Percentiles rank a stretch among this genome's conserved stretches.
Evolutionary conservation across 495 filamentous ascomycete genomes (phyloP).

Genomic region (Cryomyces antarcticus): DNA sequence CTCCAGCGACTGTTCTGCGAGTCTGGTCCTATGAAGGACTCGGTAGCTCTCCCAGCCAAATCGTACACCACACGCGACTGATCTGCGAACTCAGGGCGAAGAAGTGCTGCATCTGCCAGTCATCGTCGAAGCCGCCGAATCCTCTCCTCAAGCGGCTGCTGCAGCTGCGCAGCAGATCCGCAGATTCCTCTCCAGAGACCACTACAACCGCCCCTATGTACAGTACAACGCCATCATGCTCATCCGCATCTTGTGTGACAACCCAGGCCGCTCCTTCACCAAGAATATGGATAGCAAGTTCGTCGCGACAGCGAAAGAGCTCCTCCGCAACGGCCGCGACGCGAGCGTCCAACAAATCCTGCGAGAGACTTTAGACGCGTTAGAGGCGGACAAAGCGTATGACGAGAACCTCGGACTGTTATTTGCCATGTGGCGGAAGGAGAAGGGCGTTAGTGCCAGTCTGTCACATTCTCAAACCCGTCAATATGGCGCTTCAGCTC

Average conservation of each 20-base stretch:
- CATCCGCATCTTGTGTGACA: slow-evolving; percentile 75
- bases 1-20: slow-evolving; percentile 54
- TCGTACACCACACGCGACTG: neutral
- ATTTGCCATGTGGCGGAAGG: slow-evolving; percentile 73
- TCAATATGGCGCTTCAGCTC: neutral
- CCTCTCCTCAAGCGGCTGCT: slow-evolving; percentile 62
- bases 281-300: slow-evolving; percentile 72
- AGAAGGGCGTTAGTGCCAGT: slow-evolving; percentile 30
- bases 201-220: slow-evolving; percentile 37
- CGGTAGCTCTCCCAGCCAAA: slow-evolving; percentile 33
- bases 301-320: slow-evolving; percentile 47
- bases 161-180: slow-evolving; percentile 59
- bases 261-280: slow-evolving; percentile 78
- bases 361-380: slow-evolving; percentile 60
- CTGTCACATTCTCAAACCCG: slow-evolving; percentile 1
- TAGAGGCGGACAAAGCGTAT: slow-evolving; percentile 43
- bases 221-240: slow-evolving; percentile 98
- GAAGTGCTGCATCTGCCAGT: slow-evolving; percentile 85
- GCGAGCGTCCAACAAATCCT: slow-evolving; percentile 63
- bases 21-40: slow-evolving; percentile 32
- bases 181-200: slow-evolving; percentile 56
- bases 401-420: slow-evolving; percentile 52
- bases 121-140: slow-evolving; percentile 90
- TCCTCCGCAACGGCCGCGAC: slow-evolving; percentile 53
- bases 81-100: slow-evolving; percentile 33